phyloP scores from a whole-genome alignment of 257 asterid species.

The Orobanche coerulescens region DNA sequence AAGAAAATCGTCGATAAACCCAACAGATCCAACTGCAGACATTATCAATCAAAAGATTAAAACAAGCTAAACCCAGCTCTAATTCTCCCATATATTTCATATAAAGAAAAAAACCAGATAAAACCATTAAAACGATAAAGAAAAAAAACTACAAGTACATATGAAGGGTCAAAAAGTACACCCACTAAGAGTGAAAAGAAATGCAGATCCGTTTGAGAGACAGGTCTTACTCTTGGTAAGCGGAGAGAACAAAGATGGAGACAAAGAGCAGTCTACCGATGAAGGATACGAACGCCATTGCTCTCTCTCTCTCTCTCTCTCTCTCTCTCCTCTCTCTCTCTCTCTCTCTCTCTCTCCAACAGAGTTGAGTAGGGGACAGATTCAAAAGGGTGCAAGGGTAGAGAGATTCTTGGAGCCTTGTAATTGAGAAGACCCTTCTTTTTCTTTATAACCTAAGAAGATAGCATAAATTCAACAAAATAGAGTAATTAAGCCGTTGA shows the following conservation, averaged over 20 bases:
- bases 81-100: neutral
- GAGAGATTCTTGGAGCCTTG: constrained; percentile 23
- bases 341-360: neutral
- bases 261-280: constrained; percentile 80
- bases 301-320: constrained; percentile 26
- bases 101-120: neutral
- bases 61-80: neutral
- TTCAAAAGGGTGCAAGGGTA: constrained; percentile 20
- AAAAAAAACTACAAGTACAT: neutral
- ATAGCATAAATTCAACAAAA: too few relatives aligned
- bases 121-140: neutral
- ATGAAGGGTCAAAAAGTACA: neutral
- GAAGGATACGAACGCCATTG: constrained; percentile 70
- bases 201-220: constrained; percentile 44
- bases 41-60: neutral
- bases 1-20: neutral
- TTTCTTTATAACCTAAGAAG: too few relatives aligned
- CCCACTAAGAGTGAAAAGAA: neutral
- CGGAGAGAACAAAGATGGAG: constrained; percentile 82
- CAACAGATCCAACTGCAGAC: constrained; percentile 40
- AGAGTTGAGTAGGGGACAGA: constrained; percentile 21
- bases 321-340: constrained; percentile 9
- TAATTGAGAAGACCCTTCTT: neutral
- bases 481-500: too few relatives aligned
- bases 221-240: constrained; percentile 73